Conservation (phyloP, 2,329 filamentous ascomycete genomes). For the Aspergillus eucalypticola region DNA sequence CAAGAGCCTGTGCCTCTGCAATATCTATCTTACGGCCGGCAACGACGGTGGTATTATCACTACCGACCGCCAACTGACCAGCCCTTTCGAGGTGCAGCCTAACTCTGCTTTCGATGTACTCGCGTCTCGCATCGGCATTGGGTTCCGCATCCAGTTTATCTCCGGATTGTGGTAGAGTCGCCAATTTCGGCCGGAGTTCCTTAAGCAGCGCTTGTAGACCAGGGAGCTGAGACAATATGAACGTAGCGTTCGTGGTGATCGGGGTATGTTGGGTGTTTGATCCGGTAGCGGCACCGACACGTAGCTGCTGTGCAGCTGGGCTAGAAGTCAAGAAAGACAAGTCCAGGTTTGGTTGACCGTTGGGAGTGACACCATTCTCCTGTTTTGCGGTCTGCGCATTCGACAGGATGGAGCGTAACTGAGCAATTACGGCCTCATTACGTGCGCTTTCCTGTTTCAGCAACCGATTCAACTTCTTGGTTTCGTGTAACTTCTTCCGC, state of each 20-base stretch:
- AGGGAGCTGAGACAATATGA: conserved; percentile 80
- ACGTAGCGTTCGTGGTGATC: conserved; percentile 56
- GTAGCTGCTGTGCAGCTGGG: conserved; percentile 48
- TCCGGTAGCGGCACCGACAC: conserved; percentile 44
- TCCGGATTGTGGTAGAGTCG: conserved; percentile 40
- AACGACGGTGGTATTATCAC: conserved; percentile 36
- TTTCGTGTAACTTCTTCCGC: conserved; percentile 73
- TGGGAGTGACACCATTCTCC: conserved; percentile 22
- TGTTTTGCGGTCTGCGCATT: conserved; percentile 24
- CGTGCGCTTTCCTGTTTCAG: conserved; percentile 69
- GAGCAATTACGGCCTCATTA: conserved; percentile 69
- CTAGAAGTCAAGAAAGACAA: conserved; percentile 60
- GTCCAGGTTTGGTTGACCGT: conserved; percentile 32
- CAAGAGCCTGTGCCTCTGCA: conserved; percentile 44
- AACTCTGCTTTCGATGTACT: conserved; percentile 82
- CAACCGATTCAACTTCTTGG: conserved; percentile 70
- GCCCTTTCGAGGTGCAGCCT: conserved; percentile 69
- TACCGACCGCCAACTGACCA: conserved; percentile 39
- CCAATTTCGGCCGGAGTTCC: conserved; percentile 66
- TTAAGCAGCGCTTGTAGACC: conserved; percentile 71
- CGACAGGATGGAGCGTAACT: conserved; percentile 62
- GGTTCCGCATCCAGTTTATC: conserved; percentile 46
- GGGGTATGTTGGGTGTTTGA: conserved; percentile 37
- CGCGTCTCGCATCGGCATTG: conserved; percentile 69
- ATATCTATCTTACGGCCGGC: conserved; percentile 42